A percentile compares a stretch with the other conserved stretches of the same genome.
Evolutionary conservation across 331 rosid genomes (phyloP).

Genomic region (Rosa hybrid): DNA sequence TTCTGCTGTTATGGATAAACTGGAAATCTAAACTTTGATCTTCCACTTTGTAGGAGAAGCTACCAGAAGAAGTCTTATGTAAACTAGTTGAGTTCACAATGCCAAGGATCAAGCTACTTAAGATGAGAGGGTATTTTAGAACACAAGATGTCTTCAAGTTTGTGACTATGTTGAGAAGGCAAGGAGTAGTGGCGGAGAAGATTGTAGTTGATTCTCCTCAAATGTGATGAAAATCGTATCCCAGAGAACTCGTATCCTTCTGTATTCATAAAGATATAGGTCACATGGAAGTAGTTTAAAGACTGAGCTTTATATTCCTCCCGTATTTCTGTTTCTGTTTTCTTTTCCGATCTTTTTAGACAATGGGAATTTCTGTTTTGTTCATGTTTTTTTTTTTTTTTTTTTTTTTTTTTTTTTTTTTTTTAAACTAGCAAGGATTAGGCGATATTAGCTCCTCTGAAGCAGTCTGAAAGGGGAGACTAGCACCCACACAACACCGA

Average conservation of each 20-base stretch:
- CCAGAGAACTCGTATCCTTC: neutral
- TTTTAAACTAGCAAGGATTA: too few species aligned
- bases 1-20: neutral
- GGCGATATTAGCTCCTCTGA: too few species aligned
- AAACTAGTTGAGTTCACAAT: neutral
- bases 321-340: too few species aligned
- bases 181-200: neutral
- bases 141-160: slow-evolving; percentile 1
- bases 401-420: too few species aligned
- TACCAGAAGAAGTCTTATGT: neutral
- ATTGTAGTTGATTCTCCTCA: neutral
- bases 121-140: neutral
- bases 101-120: slow-evolving; percentile 8
- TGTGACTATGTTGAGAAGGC: neutral
- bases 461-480: too few species aligned
- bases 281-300: too few species aligned
- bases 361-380: too few species aligned
- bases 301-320: too few species aligned
- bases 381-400: too few species aligned
- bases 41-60: neutral
- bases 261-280: too few species aligned
- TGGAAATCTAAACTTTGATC: neutral
- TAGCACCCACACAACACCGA: too few species aligned
- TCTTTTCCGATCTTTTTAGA: too few species aligned
- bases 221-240: neutral